Conservation (phyloP, 139 green algal genomes). For the Tetraselmis chui region DNA sequence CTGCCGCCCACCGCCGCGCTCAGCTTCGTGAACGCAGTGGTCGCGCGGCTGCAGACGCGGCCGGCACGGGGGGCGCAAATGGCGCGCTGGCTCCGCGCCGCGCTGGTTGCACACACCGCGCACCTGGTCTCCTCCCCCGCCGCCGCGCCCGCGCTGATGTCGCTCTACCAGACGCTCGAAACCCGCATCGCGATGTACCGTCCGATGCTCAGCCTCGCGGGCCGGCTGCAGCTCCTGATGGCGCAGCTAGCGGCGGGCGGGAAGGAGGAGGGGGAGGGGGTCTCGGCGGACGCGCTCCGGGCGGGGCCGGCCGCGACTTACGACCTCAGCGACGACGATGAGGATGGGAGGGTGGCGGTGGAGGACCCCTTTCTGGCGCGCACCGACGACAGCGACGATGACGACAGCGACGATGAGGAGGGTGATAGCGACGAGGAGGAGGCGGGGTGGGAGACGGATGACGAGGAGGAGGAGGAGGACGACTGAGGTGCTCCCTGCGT, state of each 20-base stretch:
- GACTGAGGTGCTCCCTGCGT: too few species aligned
- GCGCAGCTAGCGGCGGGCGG: conserved; percentile 15
- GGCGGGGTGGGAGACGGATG: not conserved
- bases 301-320: not conserved
- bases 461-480: not conserved
- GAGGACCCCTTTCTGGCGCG: not conserved
- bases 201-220: conserved; percentile 34
- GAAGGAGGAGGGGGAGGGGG: too few species aligned
- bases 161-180: conserved; percentile 34
- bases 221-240: conserved; percentile 47
- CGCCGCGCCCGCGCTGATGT: conserved; percentile 11
- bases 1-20: conserved; percentile 42
- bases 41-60: conserved; percentile 48
- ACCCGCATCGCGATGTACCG: conserved; percentile 38
- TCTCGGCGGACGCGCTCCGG: not conserved
- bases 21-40: conserved; percentile 16
- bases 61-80: conserved; percentile 49
- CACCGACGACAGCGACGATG: not conserved
- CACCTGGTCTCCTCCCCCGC: conserved; percentile 59
- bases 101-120: conserved; percentile 59
- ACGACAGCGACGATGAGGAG: not conserved
- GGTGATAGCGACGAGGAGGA: not conserved
- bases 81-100: conserved; percentile 52
- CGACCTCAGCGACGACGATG: not conserved
- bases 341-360: not conserved